Percentiles rank a stretch among this genome's conserved stretches.
Evolutionary conservation across 805 yeast genomes (phyloP).

Genomic region (Kluyveromyces lactis): DNA sequence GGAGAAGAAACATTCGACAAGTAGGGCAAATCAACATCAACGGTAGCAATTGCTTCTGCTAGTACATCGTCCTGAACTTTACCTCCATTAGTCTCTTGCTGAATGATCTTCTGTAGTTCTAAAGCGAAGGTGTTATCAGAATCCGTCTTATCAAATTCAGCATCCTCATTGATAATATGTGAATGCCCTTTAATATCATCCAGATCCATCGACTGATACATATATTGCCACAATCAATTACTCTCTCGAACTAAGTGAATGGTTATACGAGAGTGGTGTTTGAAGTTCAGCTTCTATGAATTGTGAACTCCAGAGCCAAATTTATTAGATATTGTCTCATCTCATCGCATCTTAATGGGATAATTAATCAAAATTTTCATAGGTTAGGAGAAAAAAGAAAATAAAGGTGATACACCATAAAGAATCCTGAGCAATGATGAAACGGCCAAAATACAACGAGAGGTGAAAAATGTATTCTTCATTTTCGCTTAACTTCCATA

Average conservation of each 20-base stretch:
- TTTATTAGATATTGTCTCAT: background rate
- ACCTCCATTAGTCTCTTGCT: background rate
- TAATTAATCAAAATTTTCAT: too few relatives aligned
- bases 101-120: conserved; percentile 4
- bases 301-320: too few relatives aligned
- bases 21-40: conserved; percentile 10
- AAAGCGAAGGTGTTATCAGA: conserved; percentile 3
- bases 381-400: too few relatives aligned
- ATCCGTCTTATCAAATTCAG: conserved; percentile 1
- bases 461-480: too few relatives aligned
- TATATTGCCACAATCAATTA: background rate
- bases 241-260: too few relatives aligned
- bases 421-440: too few relatives aligned
- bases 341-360: conserved; percentile 1
- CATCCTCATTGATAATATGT: conserved; percentile 1
- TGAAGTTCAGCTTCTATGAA: too few relatives aligned
- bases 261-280: too few relatives aligned
- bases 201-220: conserved; percentile 3
- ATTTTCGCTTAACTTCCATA: too few relatives aligned
- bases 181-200: conserved; percentile 1
- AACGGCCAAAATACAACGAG: too few relatives aligned
- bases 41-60: conserved; percentile 7
- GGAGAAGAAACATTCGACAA: conserved; percentile 2
- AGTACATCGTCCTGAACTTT: conserved; percentile 3
- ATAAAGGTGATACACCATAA: too few relatives aligned